Conservation (phyloP, 2,329 filamentous ascomycete genomes). For the Moelleriella libera region DNA sequence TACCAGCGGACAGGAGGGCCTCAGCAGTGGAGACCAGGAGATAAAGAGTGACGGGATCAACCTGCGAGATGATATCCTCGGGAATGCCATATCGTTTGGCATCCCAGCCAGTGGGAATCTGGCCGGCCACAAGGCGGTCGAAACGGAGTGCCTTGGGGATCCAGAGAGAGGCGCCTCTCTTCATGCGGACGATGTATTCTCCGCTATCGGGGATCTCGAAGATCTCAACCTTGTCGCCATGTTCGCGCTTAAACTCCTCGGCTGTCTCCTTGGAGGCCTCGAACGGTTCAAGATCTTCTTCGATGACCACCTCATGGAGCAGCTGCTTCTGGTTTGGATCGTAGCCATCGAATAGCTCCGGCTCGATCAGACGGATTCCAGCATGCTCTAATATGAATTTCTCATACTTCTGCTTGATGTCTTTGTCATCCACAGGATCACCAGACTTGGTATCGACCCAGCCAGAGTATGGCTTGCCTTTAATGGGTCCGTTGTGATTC, state of each 20-base stretch:
- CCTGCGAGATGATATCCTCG: constrained; percentile 94
- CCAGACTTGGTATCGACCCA: constrained; percentile 93
- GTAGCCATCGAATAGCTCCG: constrained; percentile 91
- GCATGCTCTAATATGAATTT: constrained; percentile 92
- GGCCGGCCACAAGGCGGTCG: constrained; percentile 91
- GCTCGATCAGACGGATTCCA: constrained; percentile 94
- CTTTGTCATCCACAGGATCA: constrained; percentile 94
- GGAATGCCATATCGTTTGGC: constrained; percentile 92
- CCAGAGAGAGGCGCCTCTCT: constrained; percentile 87
- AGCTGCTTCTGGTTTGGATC: constrained; percentile 98
- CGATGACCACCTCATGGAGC: constrained; percentile 91
- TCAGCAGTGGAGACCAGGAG: constrained; percentile 91
- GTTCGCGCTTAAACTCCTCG: constrained; percentile 91
- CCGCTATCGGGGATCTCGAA: constrained; percentile 90
- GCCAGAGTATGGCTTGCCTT: constrained; percentile 90
- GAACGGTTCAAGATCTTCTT: constrained; percentile 94
- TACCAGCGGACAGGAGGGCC: constrained; percentile 79
- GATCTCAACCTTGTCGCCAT: constrained; percentile 93
- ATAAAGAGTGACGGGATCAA: constrained; percentile 91
- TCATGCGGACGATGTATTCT: constrained; percentile 86
- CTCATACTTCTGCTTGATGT: constrained; percentile 95
- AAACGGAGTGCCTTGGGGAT: constrained; percentile 96
- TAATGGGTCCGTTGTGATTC: constrained; percentile 92
- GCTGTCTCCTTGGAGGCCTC: constrained; percentile 96
- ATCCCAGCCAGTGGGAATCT: constrained; percentile 95